Base-by-base conservation (phyloP, 1,284 basidiomycete genomes). In the Hortiboletus rubellus region DNA sequence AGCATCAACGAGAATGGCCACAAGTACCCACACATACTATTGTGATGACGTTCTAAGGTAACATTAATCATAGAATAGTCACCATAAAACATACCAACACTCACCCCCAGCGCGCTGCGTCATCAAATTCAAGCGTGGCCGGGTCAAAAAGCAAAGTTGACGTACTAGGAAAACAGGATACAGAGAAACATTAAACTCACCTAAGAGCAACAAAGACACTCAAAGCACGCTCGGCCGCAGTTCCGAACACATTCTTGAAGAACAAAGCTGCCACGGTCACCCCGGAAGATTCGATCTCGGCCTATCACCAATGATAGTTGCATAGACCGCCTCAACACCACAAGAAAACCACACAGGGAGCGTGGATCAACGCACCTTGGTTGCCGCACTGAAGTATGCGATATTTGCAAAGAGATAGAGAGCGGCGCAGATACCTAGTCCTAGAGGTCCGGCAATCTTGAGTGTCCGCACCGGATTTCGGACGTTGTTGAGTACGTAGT, bases 401-500 rank as follows among this genome's bases (percentile, higher is more conserved):
- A 85, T 69, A 49, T 85, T 84, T 5, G 79, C 77, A 3, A 85
- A 66, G 17, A 84, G 57, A 50, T 84, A 85, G 12, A 83, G 66
- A 4, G 73, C 53, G 0, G 80, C 73, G 37, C 80, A 79, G 15
- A 80, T 74, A 6, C 74, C 70, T 10, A 83, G 62, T 3, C 81
- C 83, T 8, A 84, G 73, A 0, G 81, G 81, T 8, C 81, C 83
- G 0, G 82, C 80, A 15, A 82, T 78, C 63, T 79, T 79, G 46
- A 86, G 73, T 1, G 82, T 85, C 17, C 78, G 73, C 1, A 82
- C 71, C 0, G 79, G 81, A 59, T 81, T 63, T 46, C 74, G 76
- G 38, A 86, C 80, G 15, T 86, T 82, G 59, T 82, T 82, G 50
- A 84, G 65, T 1, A 84, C 79, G 45, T 81, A 82, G 59, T 83